Conservation (phyloP, 768 basidiomycete species). For the Mycena venus region DNA sequence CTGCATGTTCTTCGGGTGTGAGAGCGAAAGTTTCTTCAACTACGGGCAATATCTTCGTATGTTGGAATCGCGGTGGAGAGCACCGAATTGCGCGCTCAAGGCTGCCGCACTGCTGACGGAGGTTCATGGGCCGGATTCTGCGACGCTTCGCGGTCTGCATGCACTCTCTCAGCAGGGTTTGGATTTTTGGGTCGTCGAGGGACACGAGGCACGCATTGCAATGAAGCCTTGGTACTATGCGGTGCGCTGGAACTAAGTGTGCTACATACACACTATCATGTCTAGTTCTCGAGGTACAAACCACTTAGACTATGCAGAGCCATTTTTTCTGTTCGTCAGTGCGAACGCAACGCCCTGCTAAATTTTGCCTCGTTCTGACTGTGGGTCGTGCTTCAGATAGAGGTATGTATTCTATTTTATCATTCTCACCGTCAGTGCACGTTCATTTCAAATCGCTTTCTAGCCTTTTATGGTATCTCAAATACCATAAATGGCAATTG, state of each 20-base stretch:
- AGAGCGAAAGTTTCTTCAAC: background rate
- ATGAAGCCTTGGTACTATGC: no score
- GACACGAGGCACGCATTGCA: background rate
- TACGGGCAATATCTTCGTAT: background rate
- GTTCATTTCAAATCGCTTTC: background rate
- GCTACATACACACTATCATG: no score
- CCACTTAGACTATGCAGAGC: no score
- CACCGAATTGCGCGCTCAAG: background rate
- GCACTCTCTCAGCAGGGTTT: background rate
- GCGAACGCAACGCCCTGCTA: no score
- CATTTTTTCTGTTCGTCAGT: no score
- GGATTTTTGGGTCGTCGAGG: background rate
- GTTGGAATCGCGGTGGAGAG: background rate
- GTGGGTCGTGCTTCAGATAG: background rate
- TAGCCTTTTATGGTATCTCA: background rate
- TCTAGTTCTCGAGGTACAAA: no score
- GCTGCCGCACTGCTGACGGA: background rate
- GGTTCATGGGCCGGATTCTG: background rate
- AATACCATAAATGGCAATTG: background rate
- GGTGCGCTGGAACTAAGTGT: no score
- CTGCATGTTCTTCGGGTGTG: background rate
- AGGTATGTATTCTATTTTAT: no score
- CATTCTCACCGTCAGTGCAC: no score
- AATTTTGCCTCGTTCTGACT: no score
- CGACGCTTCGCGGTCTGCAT: background rate